phyloP scores from a whole-genome alignment of 768 basidiomycete genomes.

The Lactifluus piperatus region DNA sequence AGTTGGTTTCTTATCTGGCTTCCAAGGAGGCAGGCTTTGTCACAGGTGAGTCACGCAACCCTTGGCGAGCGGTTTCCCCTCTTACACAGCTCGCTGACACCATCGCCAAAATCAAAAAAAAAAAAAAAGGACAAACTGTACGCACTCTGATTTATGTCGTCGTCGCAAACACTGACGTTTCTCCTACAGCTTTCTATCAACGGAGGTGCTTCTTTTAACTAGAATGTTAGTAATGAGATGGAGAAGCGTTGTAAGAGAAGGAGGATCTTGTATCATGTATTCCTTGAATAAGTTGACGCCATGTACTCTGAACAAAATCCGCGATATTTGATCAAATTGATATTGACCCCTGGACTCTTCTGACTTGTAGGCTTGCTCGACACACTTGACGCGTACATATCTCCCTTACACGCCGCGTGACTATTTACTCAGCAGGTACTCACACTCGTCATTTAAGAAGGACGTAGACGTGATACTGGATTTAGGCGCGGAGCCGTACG shows the following conservation, averaged over 20 bases:
- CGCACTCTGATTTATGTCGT: not conserved
- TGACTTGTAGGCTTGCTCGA: too few relatives aligned
- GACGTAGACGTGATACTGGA: not conserved
- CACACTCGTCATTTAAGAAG: too few relatives aligned
- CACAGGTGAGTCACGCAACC: constrained; percentile 9
- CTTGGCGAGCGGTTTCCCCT: not conserved
- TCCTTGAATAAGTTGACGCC: too few relatives aligned
- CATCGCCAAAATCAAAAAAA: too few relatives aligned
- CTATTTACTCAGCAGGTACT: not conserved
- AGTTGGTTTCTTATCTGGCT: constrained; percentile 19
- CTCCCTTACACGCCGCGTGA: not conserved
- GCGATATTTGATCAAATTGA: too few relatives aligned
- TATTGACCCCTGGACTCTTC: too few relatives aligned
- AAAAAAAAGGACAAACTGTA: constrained; percentile 11
- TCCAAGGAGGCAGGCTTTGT: constrained; percentile 18
- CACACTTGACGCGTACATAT: not conserved
- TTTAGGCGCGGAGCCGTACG: not conserved
- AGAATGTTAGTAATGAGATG: not conserved
- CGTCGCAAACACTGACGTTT: not conserved
- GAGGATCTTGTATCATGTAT: not conserved
- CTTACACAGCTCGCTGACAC: not conserved
- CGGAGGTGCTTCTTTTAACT: constrained; percentile 1
- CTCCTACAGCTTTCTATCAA: constrained; percentile 2
- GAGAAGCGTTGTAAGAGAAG: not conserved
- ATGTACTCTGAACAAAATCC: too few relatives aligned